Conservation (phyloP, 2,329 filamentous ascomycete genomes). For the Cordyceps tenuipes region DNA sequence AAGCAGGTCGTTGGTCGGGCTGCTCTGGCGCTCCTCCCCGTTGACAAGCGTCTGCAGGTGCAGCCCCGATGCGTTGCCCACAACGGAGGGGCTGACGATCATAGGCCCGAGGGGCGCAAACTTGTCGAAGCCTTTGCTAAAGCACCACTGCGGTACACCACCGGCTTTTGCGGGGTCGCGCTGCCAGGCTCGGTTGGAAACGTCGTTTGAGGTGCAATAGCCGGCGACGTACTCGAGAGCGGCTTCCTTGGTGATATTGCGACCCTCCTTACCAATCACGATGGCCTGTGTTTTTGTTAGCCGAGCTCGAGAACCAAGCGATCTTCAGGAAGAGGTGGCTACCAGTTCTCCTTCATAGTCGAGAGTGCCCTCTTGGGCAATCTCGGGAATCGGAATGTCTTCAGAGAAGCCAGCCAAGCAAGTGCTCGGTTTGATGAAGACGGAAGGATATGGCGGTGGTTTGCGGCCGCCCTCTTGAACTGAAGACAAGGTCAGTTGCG, state of each 20-base stretch:
- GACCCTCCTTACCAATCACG: constrained; percentile 45
- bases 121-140: constrained; percentile 47
- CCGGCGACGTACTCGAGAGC: constrained; percentile 42
- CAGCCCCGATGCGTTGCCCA: constrained; percentile 23
- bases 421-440: constrained; percentile 43
- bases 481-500: constrained; percentile 16
- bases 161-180: constrained; percentile 37
- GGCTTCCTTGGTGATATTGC: constrained; percentile 37
- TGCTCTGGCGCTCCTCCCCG: constrained; percentile 40
- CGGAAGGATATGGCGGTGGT: constrained; percentile 38
- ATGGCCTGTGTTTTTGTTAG: constrained; percentile 25
- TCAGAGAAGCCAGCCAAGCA: constrained; percentile 28
- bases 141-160: constrained; percentile 41
- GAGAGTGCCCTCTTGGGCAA: constrained; percentile 36
- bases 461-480: constrained; percentile 44
- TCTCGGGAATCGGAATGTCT: constrained; percentile 36
- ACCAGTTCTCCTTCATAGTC: constrained; percentile 45
- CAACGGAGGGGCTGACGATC: constrained; percentile 23
- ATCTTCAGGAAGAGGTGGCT: background rate
- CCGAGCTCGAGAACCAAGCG: background rate
- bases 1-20: constrained; percentile 39
- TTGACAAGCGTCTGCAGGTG: constrained; percentile 36
- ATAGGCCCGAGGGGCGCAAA: constrained; percentile 47
- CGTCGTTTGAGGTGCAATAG: constrained; percentile 38
- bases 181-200: constrained; percentile 46